Evolutionary conservation across 345 rosid genomes (phyloP).

Genomic region (Abelmoschus esculentus): DNA sequence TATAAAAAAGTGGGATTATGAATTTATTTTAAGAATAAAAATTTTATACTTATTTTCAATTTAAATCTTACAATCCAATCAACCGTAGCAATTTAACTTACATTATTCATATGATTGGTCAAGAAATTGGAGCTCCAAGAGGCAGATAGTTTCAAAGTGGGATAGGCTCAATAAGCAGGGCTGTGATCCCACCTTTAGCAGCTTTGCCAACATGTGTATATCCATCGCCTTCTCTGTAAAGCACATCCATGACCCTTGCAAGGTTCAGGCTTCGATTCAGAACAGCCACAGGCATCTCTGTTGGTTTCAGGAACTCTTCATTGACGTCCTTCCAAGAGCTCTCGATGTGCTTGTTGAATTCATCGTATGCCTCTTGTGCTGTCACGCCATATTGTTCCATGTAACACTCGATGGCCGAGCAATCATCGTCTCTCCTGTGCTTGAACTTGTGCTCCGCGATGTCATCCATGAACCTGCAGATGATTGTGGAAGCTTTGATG

Average conservation of each 20-base stretch:
- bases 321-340: slow-evolving; percentile 9
- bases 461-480: slow-evolving; percentile 31
- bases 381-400: neutral
- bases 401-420: slow-evolving; percentile 10
- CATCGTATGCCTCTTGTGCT: neutral
- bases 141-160: neutral
- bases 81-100: neutral
- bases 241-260: slow-evolving; percentile 3
- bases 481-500: slow-evolving; percentile 9
- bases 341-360: neutral
- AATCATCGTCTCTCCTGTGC: slow-evolving; percentile 4
- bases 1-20: too few relatives aligned
- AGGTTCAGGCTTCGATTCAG: slow-evolving; percentile 4
- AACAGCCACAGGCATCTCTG: neutral
- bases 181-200: neutral
- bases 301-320: slow-evolving; percentile 7
- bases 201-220: neutral
- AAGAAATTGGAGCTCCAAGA: too few relatives aligned
- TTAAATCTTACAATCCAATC: too few relatives aligned
- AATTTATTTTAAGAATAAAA: too few relatives aligned
- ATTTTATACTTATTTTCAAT: too few relatives aligned
- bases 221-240: slow-evolving; percentile 8
- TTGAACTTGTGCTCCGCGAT: slow-evolving; percentile 12
- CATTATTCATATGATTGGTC: too few relatives aligned
- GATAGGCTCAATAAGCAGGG: neutral